Conservation (phyloP, 129 eudicot species). For the Flaveria sonorensis region DNA sequence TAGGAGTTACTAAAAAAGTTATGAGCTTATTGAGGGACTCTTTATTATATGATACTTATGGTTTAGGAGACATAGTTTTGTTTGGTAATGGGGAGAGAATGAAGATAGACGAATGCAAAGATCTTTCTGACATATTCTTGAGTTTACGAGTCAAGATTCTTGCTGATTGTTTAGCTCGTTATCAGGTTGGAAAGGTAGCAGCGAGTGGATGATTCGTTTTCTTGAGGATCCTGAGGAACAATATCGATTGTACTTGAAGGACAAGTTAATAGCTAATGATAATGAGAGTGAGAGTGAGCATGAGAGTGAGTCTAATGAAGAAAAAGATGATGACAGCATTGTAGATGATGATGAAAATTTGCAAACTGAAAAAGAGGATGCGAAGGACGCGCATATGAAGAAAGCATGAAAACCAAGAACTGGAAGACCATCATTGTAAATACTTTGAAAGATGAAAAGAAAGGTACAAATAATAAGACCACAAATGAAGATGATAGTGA, state of each 20-base stretch:
- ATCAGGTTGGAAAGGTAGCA: constrained; percentile 48
- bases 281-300: background rate
- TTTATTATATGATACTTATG: constrained; percentile 49
- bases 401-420: constrained; percentile 4
- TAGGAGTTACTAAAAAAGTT: constrained; percentile 50
- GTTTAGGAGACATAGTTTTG: constrained; percentile 67
- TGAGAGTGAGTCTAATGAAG: background rate
- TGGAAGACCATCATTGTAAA: constrained; percentile 21
- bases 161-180: constrained; percentile 33
- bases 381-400: background rate
- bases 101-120: constrained; percentile 55
- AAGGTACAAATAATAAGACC: background rate
- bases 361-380: background rate
- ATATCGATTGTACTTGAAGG: constrained; percentile 34
- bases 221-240: constrained; percentile 56
- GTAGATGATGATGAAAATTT: constrained; percentile 16
- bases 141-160: constrained; percentile 39
- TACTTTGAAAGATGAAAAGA: constrained; percentile 3
- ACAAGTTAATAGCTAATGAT: background rate
- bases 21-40: constrained; percentile 36
- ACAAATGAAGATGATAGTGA: background rate
- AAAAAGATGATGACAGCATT: constrained; percentile 18
- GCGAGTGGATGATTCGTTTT: constrained; percentile 41
- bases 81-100: constrained; percentile 61
- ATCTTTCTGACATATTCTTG: constrained; percentile 51